Evolutionary conservation across 2,329 filamentous ascomycete species (phyloP).

Genomic region (Nemania abortiva): DNA sequence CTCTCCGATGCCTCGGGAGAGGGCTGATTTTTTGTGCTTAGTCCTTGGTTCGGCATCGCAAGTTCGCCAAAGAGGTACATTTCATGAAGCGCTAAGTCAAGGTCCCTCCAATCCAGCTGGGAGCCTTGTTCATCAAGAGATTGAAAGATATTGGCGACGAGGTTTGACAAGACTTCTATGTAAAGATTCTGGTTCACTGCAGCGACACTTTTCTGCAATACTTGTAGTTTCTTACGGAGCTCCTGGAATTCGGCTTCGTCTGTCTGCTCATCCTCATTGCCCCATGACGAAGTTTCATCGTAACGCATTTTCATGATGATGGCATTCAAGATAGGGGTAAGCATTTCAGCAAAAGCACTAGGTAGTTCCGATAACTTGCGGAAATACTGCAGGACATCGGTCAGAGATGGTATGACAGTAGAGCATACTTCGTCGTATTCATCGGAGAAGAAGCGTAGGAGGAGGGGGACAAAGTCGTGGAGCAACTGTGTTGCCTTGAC

Average conservation of each 20-base stretch:
- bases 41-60: conserved; percentile 85
- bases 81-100: conserved; percentile 93
- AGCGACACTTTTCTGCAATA: conserved; percentile 92
- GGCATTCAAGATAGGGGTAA: conserved; percentile 88
- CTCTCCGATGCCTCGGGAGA: conserved; percentile 83
- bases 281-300: conserved; percentile 94
- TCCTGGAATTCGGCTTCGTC: conserved; percentile 99
- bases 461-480: conserved; percentile 84
- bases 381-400: conserved; percentile 90
- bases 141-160: conserved; percentile 89
- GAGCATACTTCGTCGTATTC: conserved; percentile 99
- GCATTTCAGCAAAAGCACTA: conserved; percentile 80
- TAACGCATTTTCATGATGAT: conserved; percentile 98
- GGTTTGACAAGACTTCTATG: conserved; percentile 85
- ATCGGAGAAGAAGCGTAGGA: conserved; percentile 95
- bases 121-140: conserved; percentile 79
- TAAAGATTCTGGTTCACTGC: conserved; percentile 89
- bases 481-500: conserved; percentile 84
- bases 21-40: conserved; percentile 88
- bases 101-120: conserved; percentile 91
- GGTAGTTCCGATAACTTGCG: conserved; percentile 83
- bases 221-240: conserved; percentile 87
- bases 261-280: conserved; percentile 91
- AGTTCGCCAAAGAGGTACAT: conserved; percentile 97
- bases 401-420: conserved; percentile 92